Evolutionary conservation across 2,329 filamentous ascomycete species (phyloP), one percentile per base, ranked within the genome.

Genomic region (Beauveria sp.): DNA sequence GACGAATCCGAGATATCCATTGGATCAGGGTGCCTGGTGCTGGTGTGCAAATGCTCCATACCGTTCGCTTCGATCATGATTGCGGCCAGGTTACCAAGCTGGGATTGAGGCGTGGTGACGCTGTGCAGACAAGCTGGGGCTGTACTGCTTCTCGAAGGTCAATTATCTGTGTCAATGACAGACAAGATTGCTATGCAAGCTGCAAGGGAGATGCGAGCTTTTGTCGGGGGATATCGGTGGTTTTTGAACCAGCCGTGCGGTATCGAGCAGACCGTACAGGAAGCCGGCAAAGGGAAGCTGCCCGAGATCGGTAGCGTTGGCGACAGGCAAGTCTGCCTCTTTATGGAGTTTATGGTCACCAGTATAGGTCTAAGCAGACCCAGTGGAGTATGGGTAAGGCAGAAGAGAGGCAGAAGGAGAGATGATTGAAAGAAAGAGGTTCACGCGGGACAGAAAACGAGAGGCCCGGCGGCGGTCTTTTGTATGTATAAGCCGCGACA

Each of bases 401-500:
- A 59, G 47, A 59, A 30, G 34, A 44, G 46, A 59, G 30, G 26
- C 24, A 37, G 37, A 44, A 24, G 40, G 24, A 34, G 37, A n/a
- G 43, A 47, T 59, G 56, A 52, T 44, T 51, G 46, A 24, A 59
- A 41, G 34, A 26, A 59, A 43, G 24, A 52, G 18, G 16, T 59
- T 52, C 56, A 52, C 40, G 47, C 50, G 24, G 56, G 37, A 52
- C 47, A 40, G 47, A 44, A 52, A 50, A 58, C 51, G 47, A 59
- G 47, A 59, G 56, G 56, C 47, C 56, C 47, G 47, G 47, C 47
- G 56, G 56, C 12, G 37, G 56, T 59, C 56, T 59, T 59, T 59
- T 59, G 56, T 59, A 57, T 57, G 52, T 55, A 58, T 58, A 59
- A 44, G 56, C 55, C 55, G 44, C 44, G 55, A 57, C 55, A 57